Base-by-base conservation (phyloP, 1,284 basidiomycete genomes). In the Ganoderma lingzhi region DNA sequence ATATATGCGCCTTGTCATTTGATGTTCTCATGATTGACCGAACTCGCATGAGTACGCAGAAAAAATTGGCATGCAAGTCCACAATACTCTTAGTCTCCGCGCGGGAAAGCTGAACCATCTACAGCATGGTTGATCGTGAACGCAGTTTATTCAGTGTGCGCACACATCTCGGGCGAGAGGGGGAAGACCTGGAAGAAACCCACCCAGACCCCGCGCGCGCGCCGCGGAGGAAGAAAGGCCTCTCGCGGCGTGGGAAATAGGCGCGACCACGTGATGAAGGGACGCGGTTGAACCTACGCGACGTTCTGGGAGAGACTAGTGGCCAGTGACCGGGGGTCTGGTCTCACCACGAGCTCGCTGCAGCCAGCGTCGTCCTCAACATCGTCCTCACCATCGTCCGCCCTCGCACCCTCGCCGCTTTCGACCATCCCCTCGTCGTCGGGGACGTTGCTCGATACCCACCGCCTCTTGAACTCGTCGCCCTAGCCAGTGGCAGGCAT, bases 211-310 rank as follows among this genome's bases (percentile, higher is more conserved):
- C 35, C 35, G 35, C 35, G 35, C 35, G 35, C 35, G 35, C 4
- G 45, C n/a, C 4, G 45, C n/a, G n/a, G 45, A 48, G 45, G 45
- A 48, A 23, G 45, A 23, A 23, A 53, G 48, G 48, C 12, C n/a
- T n/a, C n/a, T n/a, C 48, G 48, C 48, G 48, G 48, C 48, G 48
- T 53, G 48, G 5, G 48, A 53, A 28, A 23, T 1, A 19, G n/a
- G 56, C 56, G 35, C 56, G 56, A 30, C 56, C 56, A 59, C 56
- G 56, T 59, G 56, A 59, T 23, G n/a, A 17, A 59, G 4, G 37
- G 9, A 39, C 56, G 32, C 56, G 56, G 56, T 59, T 59, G 35
- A 35, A 59, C 37, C 56, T 32, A 35, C 35, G 56, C 35, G 35
- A n/a, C 35, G 32, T 3, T 5, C 19, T 8, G 17, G 19, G 39